Evolutionary conservation across 768 basidiomycete genomes (phyloP).

Genomic region (Suillus subluteus): DNA sequence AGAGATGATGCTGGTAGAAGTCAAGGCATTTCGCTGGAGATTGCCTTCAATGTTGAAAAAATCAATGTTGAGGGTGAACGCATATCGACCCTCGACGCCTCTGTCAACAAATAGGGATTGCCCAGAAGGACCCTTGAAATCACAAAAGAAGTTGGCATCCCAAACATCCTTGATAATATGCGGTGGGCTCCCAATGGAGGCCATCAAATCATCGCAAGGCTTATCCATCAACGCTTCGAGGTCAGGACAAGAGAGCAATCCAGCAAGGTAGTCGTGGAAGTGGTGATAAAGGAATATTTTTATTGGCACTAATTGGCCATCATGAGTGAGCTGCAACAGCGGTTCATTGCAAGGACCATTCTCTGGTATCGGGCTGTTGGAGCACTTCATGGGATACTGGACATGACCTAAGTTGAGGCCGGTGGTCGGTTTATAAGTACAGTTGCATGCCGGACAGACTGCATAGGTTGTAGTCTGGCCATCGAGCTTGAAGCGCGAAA

Average conservation of each 20-base stretch:
- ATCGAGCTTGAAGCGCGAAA: constrained; percentile 18
- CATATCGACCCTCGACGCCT: no score
- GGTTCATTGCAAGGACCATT: background rate
- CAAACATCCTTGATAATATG: background rate
- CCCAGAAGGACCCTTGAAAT: no score
- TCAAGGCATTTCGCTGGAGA: no score
- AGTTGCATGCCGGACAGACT: constrained; percentile 20
- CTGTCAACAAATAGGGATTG: no score
- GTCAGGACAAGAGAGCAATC: constrained; percentile 2
- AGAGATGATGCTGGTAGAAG: no score
- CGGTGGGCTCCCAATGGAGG: background rate
- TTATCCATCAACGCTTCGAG: constrained; percentile 16
- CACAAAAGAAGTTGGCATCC: no score
- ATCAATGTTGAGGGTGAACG: no score
- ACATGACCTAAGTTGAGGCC: background rate
- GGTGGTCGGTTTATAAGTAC: constrained; percentile 14
- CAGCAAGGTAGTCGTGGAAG: background rate
- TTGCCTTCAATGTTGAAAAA: no score
- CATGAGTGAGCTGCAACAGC: background rate
- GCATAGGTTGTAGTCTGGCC: constrained; percentile 19
- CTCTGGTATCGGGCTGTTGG: constrained; percentile 6
- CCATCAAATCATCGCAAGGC: constrained; percentile 10
- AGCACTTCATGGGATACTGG: constrained; percentile 16
- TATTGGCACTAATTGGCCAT: background rate
- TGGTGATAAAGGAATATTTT: background rate